Conservation (phyloP, 768 basidiomycete genomes). For the Auricularia heimuer region DNA sequence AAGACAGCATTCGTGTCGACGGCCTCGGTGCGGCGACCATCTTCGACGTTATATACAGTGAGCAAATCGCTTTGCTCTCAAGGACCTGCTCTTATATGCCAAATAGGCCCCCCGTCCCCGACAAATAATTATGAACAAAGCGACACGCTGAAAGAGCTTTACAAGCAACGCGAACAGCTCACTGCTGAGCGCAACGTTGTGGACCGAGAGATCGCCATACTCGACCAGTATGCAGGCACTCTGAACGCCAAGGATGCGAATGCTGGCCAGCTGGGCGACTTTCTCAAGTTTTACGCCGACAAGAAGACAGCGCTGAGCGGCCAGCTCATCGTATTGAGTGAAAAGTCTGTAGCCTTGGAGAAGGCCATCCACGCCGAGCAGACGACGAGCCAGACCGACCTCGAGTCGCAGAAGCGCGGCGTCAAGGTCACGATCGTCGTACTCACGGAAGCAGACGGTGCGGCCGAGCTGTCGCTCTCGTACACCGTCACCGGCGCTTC, state of each 20-base stretch:
- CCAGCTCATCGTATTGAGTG: constrained; percentile 27
- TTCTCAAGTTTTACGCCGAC: constrained; percentile 34
- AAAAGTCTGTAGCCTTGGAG: constrained; percentile 31
- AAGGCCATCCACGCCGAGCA: constrained; percentile 30
- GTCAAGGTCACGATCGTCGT: constrained; percentile 33
- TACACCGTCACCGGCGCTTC: constrained; percentile 46
- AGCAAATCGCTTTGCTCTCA: no score
- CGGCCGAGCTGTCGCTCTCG: constrained; percentile 37
- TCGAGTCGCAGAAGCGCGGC: constrained; percentile 13
- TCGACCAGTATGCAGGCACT: constrained; percentile 35
- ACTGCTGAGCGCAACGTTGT: constrained; percentile 16
- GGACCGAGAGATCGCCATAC: constrained; percentile 32
- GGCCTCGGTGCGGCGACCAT: constrained; percentile 39
- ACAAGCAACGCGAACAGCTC: background rate
- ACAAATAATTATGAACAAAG: constrained; percentile 13
- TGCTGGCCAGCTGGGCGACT: constrained; percentile 19
- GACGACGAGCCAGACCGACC: constrained; percentile 9
- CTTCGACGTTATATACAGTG: constrained; percentile 44
- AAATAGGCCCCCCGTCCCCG: constrained; percentile 17
- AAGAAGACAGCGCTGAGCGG: constrained; percentile 27
- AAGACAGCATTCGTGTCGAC: constrained; percentile 43
- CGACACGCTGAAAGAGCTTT: constrained; percentile 1
- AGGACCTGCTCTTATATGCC: no score
- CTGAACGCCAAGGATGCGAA: constrained; percentile 27
- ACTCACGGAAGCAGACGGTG: constrained; percentile 26